A percentile compares a stretch with the other conserved stretches of the same genome.
Conservation (phyloP, 306 rosid species). For the Quercus parvula region DNA sequence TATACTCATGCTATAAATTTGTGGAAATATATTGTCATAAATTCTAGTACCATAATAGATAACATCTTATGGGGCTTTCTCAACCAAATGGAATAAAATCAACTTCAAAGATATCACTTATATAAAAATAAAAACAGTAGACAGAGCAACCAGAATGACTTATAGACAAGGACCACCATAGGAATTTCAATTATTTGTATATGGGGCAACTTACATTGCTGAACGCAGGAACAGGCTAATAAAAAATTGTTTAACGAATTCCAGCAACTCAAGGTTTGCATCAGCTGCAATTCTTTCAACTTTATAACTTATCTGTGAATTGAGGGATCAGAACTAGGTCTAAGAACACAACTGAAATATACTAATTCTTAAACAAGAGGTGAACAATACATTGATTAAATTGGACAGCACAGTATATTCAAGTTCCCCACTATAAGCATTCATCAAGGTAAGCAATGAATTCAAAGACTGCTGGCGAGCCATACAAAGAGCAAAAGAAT, state of each 20-base stretch:
- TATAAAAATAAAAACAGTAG: neutral
- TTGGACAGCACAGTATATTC: constrained; percentile 82
- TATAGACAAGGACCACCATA: neutral
- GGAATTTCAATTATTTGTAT: neutral
- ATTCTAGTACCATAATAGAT: no score
- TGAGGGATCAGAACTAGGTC: constrained; percentile 27
- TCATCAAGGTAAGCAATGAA: constrained; percentile 76
- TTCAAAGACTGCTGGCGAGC: constrained; percentile 66
- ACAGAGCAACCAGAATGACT: neutral
- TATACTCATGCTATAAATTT: no score
- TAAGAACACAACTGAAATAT: constrained; percentile 7
- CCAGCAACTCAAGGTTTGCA: constrained; percentile 63
- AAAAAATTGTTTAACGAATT: constrained; percentile 55
- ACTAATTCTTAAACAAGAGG: constrained; percentile 6
- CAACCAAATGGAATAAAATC: neutral
- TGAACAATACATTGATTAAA: constrained; percentile 60
- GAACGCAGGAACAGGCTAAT: constrained; percentile 57
- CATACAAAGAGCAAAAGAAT: constrained; percentile 76
- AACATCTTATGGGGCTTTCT: neutral
- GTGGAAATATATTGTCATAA: no score
- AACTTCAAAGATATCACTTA: neutral
- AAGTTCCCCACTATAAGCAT: constrained; percentile 74
- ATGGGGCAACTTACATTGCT: constrained; percentile 64
- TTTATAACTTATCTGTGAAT: constrained; percentile 61
- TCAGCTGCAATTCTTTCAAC: constrained; percentile 63